phyloP scores from a whole-genome alignment of 164 flowering plant species.

The Macadamia integrifolia region DNA sequence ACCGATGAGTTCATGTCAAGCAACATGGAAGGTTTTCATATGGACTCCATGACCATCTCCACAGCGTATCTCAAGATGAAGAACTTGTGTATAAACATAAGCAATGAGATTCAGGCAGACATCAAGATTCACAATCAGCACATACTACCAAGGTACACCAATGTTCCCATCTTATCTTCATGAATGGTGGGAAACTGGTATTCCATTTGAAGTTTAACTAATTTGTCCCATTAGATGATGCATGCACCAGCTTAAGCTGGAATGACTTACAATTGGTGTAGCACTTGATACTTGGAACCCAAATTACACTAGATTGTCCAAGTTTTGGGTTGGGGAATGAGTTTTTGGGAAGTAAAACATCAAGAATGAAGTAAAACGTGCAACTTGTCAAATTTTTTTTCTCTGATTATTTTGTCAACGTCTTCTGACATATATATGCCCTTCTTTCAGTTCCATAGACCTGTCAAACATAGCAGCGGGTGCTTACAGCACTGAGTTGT shows the following conservation, averaged over 20 bases:
- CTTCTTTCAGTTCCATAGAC: slow-evolving; percentile 71
- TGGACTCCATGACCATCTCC: slow-evolving; percentile 58
- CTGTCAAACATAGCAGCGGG: slow-evolving; percentile 78
- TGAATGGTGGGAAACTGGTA: neutral
- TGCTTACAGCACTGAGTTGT: slow-evolving; percentile 77
- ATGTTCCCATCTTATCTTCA: slow-evolving; percentile 3
- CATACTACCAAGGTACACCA: slow-evolving; percentile 76
- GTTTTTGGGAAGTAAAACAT: neutral
- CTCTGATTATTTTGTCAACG: neutral
- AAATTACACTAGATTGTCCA: no score
- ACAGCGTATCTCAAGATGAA: slow-evolving; percentile 88
- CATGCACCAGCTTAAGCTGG: no score
- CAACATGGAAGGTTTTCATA: slow-evolving; percentile 57
- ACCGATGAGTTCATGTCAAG: slow-evolving; percentile 81
- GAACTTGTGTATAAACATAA: slow-evolving; percentile 55
- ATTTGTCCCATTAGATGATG: neutral
- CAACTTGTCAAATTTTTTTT: no score
- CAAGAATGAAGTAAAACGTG: neutral
- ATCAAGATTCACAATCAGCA: slow-evolving; percentile 83
- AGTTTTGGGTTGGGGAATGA: neutral
- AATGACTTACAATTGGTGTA: neutral
- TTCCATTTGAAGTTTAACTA: neutral
- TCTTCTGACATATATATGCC: slow-evolving; percentile 1
- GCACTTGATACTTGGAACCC: neutral
- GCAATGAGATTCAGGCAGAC: slow-evolving; percentile 75